Conservation (phyloP, 2,329 filamentous ascomycete genomes). For the Apiospora phragmitis region DNA sequence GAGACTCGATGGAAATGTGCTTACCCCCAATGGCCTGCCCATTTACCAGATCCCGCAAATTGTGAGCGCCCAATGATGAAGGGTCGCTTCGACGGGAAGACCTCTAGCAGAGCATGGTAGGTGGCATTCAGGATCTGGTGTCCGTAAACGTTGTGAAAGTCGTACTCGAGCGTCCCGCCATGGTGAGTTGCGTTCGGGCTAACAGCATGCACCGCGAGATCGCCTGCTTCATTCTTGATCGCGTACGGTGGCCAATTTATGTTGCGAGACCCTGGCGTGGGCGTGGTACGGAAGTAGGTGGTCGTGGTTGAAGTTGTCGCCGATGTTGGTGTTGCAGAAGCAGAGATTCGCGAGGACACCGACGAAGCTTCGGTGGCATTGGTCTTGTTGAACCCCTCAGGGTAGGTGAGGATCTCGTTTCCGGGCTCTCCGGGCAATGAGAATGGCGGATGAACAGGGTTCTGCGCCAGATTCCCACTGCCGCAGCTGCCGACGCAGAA, state of each 20-base stretch:
- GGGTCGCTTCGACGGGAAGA: conserved; percentile 69
- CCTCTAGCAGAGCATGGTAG: conserved; percentile 65
- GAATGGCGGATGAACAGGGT: conserved; percentile 69
- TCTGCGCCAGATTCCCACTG: conserved; percentile 61
- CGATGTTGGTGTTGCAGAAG: conserved; percentile 23
- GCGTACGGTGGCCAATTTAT: conserved; percentile 75
- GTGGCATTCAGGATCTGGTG: conserved; percentile 77
- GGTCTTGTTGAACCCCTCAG: conserved; percentile 68
- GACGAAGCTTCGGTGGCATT: conserved; percentile 67
- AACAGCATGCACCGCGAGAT: conserved; percentile 71
- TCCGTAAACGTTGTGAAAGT: conserved; percentile 79
- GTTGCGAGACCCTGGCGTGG: conserved; percentile 64
- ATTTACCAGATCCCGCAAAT: conserved; percentile 74
- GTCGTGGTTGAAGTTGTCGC: conserved; percentile 38
- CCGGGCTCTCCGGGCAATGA: conserved; percentile 64
- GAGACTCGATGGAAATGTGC: conserved; percentile 10
- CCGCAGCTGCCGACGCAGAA: conserved; percentile 76
- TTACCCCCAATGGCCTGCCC: conserved; percentile 74
- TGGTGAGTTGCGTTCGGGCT: conserved; percentile 76
- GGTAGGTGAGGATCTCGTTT: conserved; percentile 60
- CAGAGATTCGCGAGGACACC: conserved; percentile 48
- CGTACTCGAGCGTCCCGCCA: conserved; percentile 74
- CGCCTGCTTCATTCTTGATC: conserved; percentile 72
- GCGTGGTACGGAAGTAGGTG: conserved; percentile 57
- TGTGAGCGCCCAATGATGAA: conserved; percentile 85